Conservation (phyloP, 2,329 filamentous ascomycete species). For the Venturia nashicola region DNA sequence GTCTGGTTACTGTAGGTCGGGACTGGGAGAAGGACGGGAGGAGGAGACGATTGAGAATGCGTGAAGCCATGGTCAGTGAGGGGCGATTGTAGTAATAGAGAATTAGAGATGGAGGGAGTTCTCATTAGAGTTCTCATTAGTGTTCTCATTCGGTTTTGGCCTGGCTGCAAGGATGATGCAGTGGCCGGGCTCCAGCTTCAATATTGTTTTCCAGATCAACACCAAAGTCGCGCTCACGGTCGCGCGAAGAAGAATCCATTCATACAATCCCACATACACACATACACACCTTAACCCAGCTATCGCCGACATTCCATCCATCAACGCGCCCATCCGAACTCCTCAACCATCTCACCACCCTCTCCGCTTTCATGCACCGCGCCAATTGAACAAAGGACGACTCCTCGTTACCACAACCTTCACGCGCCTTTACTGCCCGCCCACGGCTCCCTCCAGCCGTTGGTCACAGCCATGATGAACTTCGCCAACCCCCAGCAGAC, state of each 20-base stretch:
- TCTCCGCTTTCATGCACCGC: not conserved
- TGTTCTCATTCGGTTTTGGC: no score
- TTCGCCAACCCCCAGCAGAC: constrained; percentile 27
- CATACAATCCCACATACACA: not conserved
- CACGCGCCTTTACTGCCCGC: not conserved
- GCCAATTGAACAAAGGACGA: not conserved
- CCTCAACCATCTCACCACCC: not conserved
- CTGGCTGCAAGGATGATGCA: not conserved
- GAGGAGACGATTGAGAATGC: not conserved
- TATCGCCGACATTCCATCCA: not conserved
- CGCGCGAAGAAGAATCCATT: not conserved
- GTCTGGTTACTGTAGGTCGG: constrained; percentile 11
- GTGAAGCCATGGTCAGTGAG: not conserved
- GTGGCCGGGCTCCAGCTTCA: not conserved
- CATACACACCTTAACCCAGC: not conserved
- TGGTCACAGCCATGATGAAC: not conserved
- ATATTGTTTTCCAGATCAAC: not conserved
- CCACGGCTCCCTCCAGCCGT: not conserved
- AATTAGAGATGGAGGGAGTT: no score
- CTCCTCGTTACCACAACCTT: not conserved
- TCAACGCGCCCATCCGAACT: not conserved
- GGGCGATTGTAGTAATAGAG: no score
- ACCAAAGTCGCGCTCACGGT: not conserved
- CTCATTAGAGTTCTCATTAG: no score
- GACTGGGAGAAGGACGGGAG: constrained; percentile 10